Base-by-base conservation (phyloP, 2,329 filamentous ascomycete genomes). In the Grosmannia huntii region DNA sequence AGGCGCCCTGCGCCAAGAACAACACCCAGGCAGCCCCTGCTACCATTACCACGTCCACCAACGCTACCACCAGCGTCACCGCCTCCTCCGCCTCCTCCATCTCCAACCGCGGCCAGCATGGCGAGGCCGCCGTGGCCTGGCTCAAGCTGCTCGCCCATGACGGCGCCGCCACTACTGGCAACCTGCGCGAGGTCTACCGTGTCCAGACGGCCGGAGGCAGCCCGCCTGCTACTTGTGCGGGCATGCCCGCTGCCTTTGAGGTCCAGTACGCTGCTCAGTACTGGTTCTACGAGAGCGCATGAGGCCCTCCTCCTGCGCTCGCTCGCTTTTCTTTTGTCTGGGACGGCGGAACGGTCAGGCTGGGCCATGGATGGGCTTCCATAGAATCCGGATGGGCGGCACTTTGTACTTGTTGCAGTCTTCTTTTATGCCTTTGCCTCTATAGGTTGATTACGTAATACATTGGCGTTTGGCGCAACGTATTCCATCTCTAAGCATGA, bases 241-340 rank as follows among this genome's bases (percentile, higher is more conserved):
- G 83, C 12, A 77, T 83, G 76, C 69, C 76, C 0, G 75, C 77
- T 12, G 67, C 71, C 1, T 91, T 96, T 64, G 75, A 85, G 61
- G 82, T 96, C 16, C 77, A 91, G 67, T 96, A 97, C 72, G 78
- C 88, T 36, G 84, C 91, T 49, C 82, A 91, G 79, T 96, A 74
- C 62, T 74, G 72, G 72, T 74, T 74, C 63, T 69, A 64, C 38
- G 66, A 63, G 60, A 61, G 57, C 56, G 53, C 28, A 46, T 61
- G 31, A 59, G 10, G 14, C 11, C 25, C 3, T 33, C 31, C 28
- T 28, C 28, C 5, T 33, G 14, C 25, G 11, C 46, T 10, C 7
- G 21, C 12, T 25, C 10, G n/a, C n/a, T 49, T 16, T 46, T 25
- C 23, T 49, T 25, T 49, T 25, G 46, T 49, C 23, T 49, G 10